Evolutionary conservation across 2,329 filamentous ascomycete species (phyloP), one percentile per base, ranked within the genome.

Genomic region (Fusarium verticillioides): DNA sequence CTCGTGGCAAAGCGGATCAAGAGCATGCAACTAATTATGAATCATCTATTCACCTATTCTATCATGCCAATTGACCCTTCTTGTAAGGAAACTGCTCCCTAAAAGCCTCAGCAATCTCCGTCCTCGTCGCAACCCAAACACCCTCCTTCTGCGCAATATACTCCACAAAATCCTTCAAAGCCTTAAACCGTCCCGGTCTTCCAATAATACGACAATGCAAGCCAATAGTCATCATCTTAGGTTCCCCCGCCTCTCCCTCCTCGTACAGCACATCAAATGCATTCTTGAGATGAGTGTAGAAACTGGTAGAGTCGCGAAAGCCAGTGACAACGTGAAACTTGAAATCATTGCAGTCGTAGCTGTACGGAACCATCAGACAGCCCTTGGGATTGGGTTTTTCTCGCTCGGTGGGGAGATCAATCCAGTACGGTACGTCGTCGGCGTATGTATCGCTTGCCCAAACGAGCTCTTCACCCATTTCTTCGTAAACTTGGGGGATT

Each of bases 291-390:
- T 66, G 63, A 2, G 43, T 50, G n/a, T 44, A 59, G 26, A 66
- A 66, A 2, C 49, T 49, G 1, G 15, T 42, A 7, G 63, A 39
- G 16, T 46, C 61, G 4, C 34, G 46, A 11, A 66, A 60, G 2
- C 63, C 61, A 13, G 63, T 66, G 8, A 23, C 11, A 1, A 49
- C 54, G 5, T 66, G 39, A 2, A 66, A 66, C 13, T 60, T 66
- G 10, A 66, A 66, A 7, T 66, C 63, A 13, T 66, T 66, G 12
- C 63, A 66, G 19, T 66, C 61, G 26, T 66, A 66, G 34, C 61
- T 66, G 16, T 66, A 52, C 2, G 61, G 61, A 8, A 66, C 54
- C 63, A 66, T 66, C 0, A 66, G 60, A 50, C 60, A 66, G 0
- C 60, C 63, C 7, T 66, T 66, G 0, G 63, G 21, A 4, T 59